phyloP scores from a whole-genome alignment of 805 yeast genomes.

The Torulaspora indica region DNA sequence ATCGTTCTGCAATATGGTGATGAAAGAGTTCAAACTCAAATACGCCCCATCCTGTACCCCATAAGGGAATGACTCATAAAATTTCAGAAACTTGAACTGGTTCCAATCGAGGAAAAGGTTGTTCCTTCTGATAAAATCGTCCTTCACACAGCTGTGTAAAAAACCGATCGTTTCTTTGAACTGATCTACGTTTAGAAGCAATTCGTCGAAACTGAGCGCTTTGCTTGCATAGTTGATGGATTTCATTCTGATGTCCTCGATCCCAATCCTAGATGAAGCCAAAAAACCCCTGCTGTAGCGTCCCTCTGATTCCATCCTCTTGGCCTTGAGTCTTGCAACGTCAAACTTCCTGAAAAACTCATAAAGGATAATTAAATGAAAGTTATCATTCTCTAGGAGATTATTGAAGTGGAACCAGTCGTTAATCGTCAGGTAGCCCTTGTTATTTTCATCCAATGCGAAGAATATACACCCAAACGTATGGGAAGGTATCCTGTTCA shows the following conservation, averaged over 20 bases:
- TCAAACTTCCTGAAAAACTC: constrained; percentile 51
- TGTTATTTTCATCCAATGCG: constrained; percentile 67
- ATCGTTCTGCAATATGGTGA: constrained; percentile 41
- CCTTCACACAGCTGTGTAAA: constrained; percentile 33
- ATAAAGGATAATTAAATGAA: constrained; percentile 49
- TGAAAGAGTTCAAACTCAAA: constrained; percentile 39
- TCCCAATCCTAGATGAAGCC: constrained; percentile 19
- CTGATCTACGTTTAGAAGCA: constrained; percentile 30
- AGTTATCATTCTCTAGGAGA: constrained; percentile 44
- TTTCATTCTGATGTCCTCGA: constrained; percentile 25
- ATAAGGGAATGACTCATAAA: constrained; percentile 26
- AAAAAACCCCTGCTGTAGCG: not conserved
- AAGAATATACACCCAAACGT: constrained; percentile 70
- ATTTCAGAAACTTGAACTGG: constrained; percentile 28
- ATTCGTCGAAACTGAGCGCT: constrained; percentile 39
- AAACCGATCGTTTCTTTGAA: constrained; percentile 35
- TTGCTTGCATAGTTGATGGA: constrained; percentile 39
- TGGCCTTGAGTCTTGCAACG: constrained; percentile 20
- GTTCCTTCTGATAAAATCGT: constrained; percentile 29
- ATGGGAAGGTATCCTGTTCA: constrained; percentile 50
- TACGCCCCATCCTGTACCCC: constrained; percentile 24
- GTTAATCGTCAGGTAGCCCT: constrained; percentile 59
- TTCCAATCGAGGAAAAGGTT: constrained; percentile 36
- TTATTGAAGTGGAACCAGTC: constrained; percentile 76
- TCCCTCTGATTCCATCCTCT: constrained; percentile 3